These are phyloP conservation scores for Xylaria digitata DNA, from an alignment of 2,329 filamentous ascomycete species.

Conservation along the genomic window DNA sequence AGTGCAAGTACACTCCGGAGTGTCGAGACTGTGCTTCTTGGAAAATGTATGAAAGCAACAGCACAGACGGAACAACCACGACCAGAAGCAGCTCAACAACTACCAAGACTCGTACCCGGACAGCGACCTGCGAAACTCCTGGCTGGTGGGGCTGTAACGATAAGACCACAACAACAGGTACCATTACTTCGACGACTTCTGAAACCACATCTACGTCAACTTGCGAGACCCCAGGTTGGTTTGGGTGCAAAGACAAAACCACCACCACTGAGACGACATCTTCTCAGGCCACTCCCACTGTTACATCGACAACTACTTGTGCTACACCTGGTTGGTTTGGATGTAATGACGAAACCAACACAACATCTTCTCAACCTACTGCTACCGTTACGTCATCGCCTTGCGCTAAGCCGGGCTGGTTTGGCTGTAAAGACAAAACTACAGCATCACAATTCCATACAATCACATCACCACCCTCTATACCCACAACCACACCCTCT, in stretches of 20 bases:
- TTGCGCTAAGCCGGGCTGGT: constrained; percentile 72
- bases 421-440: constrained; percentile 66
- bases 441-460: constrained; percentile 42
- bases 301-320: constrained; percentile 54
- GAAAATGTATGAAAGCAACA: constrained; percentile 96
- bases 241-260: constrained; percentile 75
- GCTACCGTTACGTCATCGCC: constrained; percentile 56
- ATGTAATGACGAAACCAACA: constrained; percentile 71
- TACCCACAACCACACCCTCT: constrained; percentile 38
- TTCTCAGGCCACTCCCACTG: constrained; percentile 51
- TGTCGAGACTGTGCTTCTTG: constrained; percentile 92
- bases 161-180: constrained; percentile 65
- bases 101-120: constrained; percentile 74
- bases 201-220: constrained; percentile 58
- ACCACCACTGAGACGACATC: constrained; percentile 57
- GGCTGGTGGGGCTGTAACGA: constrained; percentile 89
- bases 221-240: constrained; percentile 72
- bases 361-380: constrained; percentile 58
- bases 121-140: constrained; percentile 88
- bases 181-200: constrained; percentile 58
- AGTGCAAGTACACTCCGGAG: constrained; percentile 78
- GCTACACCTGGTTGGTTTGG: constrained; percentile 55
- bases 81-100: constrained; percentile 63
- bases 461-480: constrained; percentile 47
- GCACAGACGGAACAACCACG: constrained; percentile 78